phyloP scores from a whole-genome alignment of 129 eudicot genomes.

The Tanacetum coccineum region DNA sequence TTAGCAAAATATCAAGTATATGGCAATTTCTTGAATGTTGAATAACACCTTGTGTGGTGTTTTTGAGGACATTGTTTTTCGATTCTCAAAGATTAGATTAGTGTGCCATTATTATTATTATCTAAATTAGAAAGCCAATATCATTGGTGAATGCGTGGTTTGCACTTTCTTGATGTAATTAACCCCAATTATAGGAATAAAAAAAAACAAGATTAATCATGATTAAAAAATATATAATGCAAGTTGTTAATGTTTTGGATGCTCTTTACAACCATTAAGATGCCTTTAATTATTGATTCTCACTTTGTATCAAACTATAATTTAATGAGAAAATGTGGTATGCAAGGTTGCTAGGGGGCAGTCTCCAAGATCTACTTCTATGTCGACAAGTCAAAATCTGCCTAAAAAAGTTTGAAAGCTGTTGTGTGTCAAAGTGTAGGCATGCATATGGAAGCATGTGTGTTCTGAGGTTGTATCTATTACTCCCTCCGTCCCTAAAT shows the following conservation, averaged over 20 bases:
- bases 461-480: constrained; percentile 25
- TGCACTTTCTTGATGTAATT: constrained; percentile 29
- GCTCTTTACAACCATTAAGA: constrained; percentile 42
- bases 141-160: constrained; percentile 38
- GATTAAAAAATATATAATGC: constrained; percentile 20
- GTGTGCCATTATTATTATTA: constrained; percentile 9
- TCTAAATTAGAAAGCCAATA: constrained; percentile 24
- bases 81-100: constrained; percentile 20
- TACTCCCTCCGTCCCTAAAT: too few relatives aligned
- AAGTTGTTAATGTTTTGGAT: constrained; percentile 31
- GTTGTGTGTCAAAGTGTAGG: constrained; percentile 29
- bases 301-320: not conserved
- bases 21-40: constrained; percentile 15
- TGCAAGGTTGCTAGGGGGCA: constrained; percentile 44
- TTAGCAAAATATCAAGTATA: not conserved
- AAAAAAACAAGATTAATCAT: constrained; percentile 16
- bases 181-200: constrained; percentile 30
- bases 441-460: constrained; percentile 33
- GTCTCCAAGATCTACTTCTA: constrained; percentile 35
- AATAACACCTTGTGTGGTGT: constrained; percentile 16
- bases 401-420: constrained; percentile 40
- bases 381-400: constrained; percentile 41
- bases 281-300: constrained; percentile 42
- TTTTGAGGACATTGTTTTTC: constrained; percentile 32
- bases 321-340: constrained; percentile 23